These are phyloP conservation scores for Fomitopsis pinicola DNA, from an alignment of 1,284 basidiomycete species.

Conservation along the genomic window DNA sequence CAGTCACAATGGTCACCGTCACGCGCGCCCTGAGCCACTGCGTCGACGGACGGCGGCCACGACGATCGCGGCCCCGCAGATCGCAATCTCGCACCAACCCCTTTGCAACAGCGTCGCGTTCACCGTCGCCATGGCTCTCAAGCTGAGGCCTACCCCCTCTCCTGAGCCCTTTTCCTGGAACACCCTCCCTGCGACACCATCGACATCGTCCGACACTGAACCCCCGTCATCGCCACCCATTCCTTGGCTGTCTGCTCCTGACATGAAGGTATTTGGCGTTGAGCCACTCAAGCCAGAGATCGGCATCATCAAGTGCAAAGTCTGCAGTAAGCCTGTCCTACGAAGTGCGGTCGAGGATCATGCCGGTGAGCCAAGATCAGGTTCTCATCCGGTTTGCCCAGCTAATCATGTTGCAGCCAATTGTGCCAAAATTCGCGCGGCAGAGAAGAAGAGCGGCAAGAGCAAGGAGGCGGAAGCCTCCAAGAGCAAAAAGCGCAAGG, in stretches of 20 bases:
- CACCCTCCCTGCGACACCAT: conserved; percentile 33
- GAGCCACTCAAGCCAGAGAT: conserved; percentile 65
- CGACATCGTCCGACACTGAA: conserved; percentile 25
- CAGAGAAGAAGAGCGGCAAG: conserved; percentile 49
- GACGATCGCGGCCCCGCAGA: neutral
- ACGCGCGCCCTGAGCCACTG: neutral
- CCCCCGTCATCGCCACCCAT: conserved; percentile 62
- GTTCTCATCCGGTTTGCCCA: neutral
- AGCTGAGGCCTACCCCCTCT: conserved; percentile 45
- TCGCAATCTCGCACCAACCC: neutral
- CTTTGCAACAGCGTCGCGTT: neutral
- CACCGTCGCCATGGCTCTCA: conserved; percentile 41
- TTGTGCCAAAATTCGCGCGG: conserved; percentile 57
- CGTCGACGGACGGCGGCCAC: neutral
- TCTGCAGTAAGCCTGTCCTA: conserved; percentile 75
- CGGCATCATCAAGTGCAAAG: conserved; percentile 71
- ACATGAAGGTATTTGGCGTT: conserved; percentile 85
- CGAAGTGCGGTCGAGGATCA: conserved; percentile 76
- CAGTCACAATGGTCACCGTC: neutral
- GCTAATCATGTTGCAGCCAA: conserved; percentile 38
- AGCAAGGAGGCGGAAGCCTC: conserved; percentile 41
- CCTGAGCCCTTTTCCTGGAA: conserved; percentile 56
- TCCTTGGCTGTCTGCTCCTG: conserved; percentile 75
- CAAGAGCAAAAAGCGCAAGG: conserved; percentile 69
- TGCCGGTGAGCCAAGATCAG: conserved; percentile 45